Evolutionary conservation across 2,329 filamentous ascomycete genomes (phyloP).

Genomic region (Venturia nashicola): DNA sequence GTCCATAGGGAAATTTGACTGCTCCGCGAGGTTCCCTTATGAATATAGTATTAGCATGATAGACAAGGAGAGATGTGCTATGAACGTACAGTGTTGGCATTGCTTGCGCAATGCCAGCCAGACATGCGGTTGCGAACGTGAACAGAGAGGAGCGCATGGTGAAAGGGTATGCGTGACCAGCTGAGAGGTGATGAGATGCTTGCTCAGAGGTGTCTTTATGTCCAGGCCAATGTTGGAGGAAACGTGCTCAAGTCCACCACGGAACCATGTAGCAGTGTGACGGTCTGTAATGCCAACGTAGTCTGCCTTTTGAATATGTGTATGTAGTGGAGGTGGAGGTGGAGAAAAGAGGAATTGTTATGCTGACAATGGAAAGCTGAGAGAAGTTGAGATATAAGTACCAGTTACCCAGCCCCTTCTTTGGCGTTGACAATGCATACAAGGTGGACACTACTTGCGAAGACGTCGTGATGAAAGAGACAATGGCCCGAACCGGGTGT

Average conservation of each 20-base stretch:
- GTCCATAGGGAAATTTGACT: constrained; percentile 45
- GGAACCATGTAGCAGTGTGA: background rate
- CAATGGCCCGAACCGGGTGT: background rate
- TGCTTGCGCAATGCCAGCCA: constrained; percentile 1
- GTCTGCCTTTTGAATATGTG: background rate
- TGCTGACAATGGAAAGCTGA: background rate
- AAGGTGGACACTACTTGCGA: background rate
- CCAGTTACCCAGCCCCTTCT: background rate
- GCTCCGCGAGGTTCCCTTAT: background rate
- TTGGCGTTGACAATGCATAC: background rate
- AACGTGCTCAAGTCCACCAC: background rate
- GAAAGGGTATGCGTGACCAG: background rate
- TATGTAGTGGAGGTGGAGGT: background rate
- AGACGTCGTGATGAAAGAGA: background rate
- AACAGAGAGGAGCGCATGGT: background rate
- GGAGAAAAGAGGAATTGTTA: background rate
- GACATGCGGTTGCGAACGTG: background rate
- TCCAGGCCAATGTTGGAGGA: background rate
- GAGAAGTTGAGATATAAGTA: background rate
- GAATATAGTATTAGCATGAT: background rate
- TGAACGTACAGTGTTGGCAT: background rate
- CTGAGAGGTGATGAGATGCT: background rate
- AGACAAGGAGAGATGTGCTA: background rate
- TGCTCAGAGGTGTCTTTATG: background rate
- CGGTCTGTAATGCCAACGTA: background rate